A percentile compares a stretch with the other conserved stretches of the same genome.
Evolutionary conservation across 805 yeast species (phyloP).

Genomic region (Komagataella ulmi): DNA sequence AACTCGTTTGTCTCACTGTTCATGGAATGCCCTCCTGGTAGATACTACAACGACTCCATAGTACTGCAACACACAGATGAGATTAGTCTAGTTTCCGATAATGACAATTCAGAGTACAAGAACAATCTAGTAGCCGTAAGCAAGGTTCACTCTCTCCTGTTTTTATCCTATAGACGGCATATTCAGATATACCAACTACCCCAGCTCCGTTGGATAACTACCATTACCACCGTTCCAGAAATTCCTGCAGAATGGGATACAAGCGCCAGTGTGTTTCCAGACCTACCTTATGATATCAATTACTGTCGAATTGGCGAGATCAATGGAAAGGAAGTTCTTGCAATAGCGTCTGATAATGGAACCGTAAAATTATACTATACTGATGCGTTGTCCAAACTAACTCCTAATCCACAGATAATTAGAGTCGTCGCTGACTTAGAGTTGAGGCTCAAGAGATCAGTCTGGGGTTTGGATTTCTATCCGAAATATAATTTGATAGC

Average conservation of each 20-base stretch:
- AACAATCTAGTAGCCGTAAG: conserved; percentile 1
- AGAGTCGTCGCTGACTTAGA: conserved; percentile 11
- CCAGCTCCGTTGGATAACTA: background rate
- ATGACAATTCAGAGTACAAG: background rate
- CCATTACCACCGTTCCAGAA: background rate
- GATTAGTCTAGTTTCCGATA: background rate
- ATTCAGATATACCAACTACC: background rate
- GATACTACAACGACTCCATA: background rate
- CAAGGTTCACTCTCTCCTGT: background rate
- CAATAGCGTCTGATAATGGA: conserved; percentile 45
- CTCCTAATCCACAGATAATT: conserved; percentile 2
- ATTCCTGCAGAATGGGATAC: background rate
- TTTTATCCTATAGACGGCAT: background rate
- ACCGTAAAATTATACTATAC: conserved; percentile 24
- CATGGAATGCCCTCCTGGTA: background rate
- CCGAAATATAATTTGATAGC: conserved; percentile 22
- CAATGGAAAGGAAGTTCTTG: conserved; percentile 26
- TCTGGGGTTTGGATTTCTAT: conserved; percentile 51
- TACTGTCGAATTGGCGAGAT: conserved; percentile 26
- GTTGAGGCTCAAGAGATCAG: conserved; percentile 28
- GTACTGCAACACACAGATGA: background rate
- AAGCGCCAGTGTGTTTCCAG: conserved; percentile 27
- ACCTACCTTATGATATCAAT: conserved; percentile 44
- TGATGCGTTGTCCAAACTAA: conserved; percentile 11
- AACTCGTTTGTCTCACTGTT: no score